Evolutionary conservation across 768 basidiomycete genomes (phyloP).

Genomic region (Cantharellus anzutake): DNA sequence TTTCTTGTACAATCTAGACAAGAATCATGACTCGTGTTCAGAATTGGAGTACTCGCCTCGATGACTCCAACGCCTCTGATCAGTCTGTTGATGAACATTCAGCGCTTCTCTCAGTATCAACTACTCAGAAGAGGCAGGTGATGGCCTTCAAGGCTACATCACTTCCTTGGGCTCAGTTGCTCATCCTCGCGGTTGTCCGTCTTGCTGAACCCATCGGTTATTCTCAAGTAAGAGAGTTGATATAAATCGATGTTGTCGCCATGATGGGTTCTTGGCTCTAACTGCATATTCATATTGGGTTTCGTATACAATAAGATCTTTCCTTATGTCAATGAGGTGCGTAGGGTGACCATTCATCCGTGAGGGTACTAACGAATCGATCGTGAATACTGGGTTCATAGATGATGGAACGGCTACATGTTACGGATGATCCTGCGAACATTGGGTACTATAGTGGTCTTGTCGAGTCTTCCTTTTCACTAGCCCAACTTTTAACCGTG

Average conservation of each 20-base stretch:
- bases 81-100: too few relatives aligned
- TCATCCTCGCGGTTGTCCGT: slow-evolving; percentile 7
- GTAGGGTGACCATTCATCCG: not conserved
- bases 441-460: slow-evolving; percentile 8
- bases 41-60: too few relatives aligned
- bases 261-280: not conserved
- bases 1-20: too few relatives aligned
- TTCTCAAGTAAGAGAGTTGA: not conserved
- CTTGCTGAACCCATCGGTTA: slow-evolving; percentile 9
- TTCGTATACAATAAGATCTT: slow-evolving; percentile 6
- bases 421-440: slow-evolving; percentile 3
- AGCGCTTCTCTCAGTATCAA: too few relatives aligned
- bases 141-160: slow-evolving; percentile 2
- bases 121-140: too few relatives aligned
- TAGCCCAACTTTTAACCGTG: slow-evolving; percentile 9
- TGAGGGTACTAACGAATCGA: not conserved
- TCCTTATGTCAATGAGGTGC: slow-evolving; percentile 10
- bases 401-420: slow-evolving; percentile 6
- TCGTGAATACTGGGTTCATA: not conserved
- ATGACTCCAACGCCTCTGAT: too few relatives aligned
- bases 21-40: too few relatives aligned
- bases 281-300: not conserved
- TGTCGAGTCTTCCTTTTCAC: slow-evolving; percentile 7
- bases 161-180: slow-evolving; percentile 8
- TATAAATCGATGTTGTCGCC: not conserved